Evolutionary conservation across 179 eudicot species (phyloP), one percentile per base, ranked within the genome.

Genomic region (Corrigiola litoralis): DNA sequence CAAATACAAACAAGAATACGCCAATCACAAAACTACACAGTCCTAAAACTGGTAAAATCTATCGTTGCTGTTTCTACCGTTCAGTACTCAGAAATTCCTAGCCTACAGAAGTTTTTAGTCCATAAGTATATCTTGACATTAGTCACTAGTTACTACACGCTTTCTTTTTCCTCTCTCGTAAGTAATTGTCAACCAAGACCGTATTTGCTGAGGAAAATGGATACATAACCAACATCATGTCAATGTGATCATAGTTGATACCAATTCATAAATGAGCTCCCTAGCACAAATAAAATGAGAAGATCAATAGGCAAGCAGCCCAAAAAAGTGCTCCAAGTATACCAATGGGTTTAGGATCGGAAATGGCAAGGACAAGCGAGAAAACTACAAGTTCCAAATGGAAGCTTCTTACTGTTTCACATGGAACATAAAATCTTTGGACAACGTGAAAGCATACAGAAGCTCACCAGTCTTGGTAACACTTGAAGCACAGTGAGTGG

Each of bases 391-490:
- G 24, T 24, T 18, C 27, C 24, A 56, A 14, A 4, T 34, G 36
- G 49, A 24, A 28, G 52, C 28, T 17, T 62, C 48, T 25, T 25
- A 47, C 13, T 32, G 23, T 62, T 46, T 18, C 38, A 8, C 23
- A 32, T 16, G 32, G 21, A 44, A 1, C 7, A 25, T 40, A 23
- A 59, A 18, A 49, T 25, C 20, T 38, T 29, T 46, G 14, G 28
- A 12, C 2, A 40, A 10, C 44, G 3, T 25, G 4, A 48, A 57
- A 42, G 21, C 14, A 59, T 64, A 50, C 61, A 46, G 58, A 74
- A 61, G 40, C 74, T 78, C 68, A 81, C 85, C 85, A 78, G 65
- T 81, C 82, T 56, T 40, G 70, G 55, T 69, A 81, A 50, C 85
- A 81, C 42, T 75, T 81, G 56, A 70, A 63, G 78, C 85, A 81